A percentile compares a stretch with the other conserved stretches of the same genome.
These are phyloP conservation scores for Remersonia thermophila DNA, from an alignment of 2,329 filamentous ascomycete species.

Conservation along the genomic window DNA sequence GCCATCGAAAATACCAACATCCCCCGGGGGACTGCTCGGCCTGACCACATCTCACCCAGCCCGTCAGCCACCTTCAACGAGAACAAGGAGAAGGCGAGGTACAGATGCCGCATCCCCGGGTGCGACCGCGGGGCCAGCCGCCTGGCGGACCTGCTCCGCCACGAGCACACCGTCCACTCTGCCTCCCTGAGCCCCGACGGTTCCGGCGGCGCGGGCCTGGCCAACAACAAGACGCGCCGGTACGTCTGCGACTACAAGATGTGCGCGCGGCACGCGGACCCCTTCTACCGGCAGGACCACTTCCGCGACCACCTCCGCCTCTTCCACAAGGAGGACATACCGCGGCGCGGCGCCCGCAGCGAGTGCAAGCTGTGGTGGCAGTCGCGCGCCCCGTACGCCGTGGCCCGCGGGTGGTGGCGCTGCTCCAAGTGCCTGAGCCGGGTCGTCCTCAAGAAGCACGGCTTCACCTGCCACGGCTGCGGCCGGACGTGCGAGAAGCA, in stretches of 20 bases:
- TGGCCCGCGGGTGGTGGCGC: conserved; percentile 37
- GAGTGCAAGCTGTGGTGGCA: conserved; percentile 14
- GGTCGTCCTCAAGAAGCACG: conserved; percentile 27
- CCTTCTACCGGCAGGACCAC: conserved; percentile 44
- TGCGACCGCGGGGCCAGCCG: no score
- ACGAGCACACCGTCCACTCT: no score
- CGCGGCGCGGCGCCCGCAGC: conserved; percentile 29
- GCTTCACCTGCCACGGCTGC: conserved; percentile 36
- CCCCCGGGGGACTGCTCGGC: no score
- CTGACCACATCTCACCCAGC: no score
- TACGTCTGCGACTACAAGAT: conserved; percentile 40
- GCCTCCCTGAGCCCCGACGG: no score
- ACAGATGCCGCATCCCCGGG: no score
- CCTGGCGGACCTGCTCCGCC: no score
- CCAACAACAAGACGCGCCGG: conserved; percentile 23
- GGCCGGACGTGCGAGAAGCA: conserved; percentile 31
- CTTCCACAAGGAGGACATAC: conserved; percentile 42
- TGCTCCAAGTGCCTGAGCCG: conserved; percentile 40
- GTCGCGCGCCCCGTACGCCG: conserved; percentile 8
- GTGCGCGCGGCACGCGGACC: conserved; percentile 32
- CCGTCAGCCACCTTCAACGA: no score
- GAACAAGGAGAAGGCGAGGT: no score
- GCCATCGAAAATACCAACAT: no score
- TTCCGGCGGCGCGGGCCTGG: conserved; percentile 4
- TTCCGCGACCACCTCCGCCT: conserved; percentile 44